phyloP scores from a whole-genome alignment of 495 filamentous ascomycete species.

The Penicillium riverlandense region DNA sequence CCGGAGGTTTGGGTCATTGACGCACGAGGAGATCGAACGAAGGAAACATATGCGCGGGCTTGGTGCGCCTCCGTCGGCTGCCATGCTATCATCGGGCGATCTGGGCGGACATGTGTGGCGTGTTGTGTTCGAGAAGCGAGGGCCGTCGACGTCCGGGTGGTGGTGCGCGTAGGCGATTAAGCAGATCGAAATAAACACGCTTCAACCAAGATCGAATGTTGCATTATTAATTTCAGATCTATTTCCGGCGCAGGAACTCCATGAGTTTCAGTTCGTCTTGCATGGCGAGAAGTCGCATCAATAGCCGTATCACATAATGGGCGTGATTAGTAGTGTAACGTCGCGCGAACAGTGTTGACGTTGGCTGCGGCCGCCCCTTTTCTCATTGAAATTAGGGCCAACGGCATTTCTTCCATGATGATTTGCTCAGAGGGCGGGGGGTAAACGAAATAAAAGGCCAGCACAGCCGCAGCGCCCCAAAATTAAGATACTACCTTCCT shows the following conservation, averaged over 20 bases:
- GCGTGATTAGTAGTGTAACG: too few relatives aligned
- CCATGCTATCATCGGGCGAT: conserved; percentile 61
- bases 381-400: too few relatives aligned
- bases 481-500: conserved; percentile 16
- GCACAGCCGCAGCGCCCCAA: neutral
- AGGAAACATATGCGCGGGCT: conserved; percentile 60
- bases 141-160: conserved; percentile 56
- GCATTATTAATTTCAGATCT: too few relatives aligned
- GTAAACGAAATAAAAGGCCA: neutral
- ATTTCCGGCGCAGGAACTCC: too few relatives aligned
- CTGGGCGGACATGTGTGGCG: conserved; percentile 54
- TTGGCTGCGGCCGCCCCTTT: too few relatives aligned
- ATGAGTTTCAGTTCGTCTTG: too few relatives aligned
- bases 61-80: conserved; percentile 63
- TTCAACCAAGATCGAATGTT: too few relatives aligned
- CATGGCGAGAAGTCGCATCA: too few relatives aligned
- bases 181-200: neutral
- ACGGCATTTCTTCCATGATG: neutral
- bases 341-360: too few relatives aligned
- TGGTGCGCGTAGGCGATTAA: conserved; percentile 50
- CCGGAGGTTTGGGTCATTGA: conserved; percentile 43
- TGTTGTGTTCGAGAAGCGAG: conserved; percentile 67
- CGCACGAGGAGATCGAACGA: conserved; percentile 44
- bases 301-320: too few relatives aligned
- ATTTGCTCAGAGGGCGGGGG: neutral